Evolutionary conservation across 345 rosid genomes (phyloP), one percentile per base, ranked within the genome.

Genomic region (Geranium rotundifolium): DNA sequence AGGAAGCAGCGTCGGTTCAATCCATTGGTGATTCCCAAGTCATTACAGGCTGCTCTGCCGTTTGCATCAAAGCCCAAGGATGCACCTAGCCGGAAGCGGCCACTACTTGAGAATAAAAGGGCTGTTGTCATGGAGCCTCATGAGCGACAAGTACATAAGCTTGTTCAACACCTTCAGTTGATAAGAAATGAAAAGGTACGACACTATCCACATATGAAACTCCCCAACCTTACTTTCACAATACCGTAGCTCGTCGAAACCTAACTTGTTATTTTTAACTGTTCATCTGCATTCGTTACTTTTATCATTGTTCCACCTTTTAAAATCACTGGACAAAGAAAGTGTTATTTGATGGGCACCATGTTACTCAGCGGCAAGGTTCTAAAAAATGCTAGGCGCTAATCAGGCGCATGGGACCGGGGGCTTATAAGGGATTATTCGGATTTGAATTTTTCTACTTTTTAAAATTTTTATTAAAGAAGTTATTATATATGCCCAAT

Each of bases 31-130:
- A 80, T 93, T 69, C 84, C 97, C 2, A 85, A 81, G 80, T 68
- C 79, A 5, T 78, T 93, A 63, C 95, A 90, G 64, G 84, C 58
- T 17, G 76, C 71, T 62, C 86, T 93, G 9, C 97, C 99, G 59
- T 93, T 90, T 75, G 71, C 19, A 60, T 81, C 96, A 18, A 93
- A 93, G 75, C 91, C 96, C 56, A 93, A 93, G 74, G 76, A 93
- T 71, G 67, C 55, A 58, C 81, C 95, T 17, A 69, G 58, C 29
- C 59, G 75, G 57, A 83, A 74, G 66, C 77, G 64, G 60, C 89
- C 85, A 0, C 63, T 63, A 29, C 78, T 93, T 61, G 90, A 88
- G 49, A 71, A 55, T 6, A 81, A 67, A 80, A 78, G 91, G 75
- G 96, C 96, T 37, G 96, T 93, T 63, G 81, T 93, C 14, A 77